Base-by-base conservation (phyloP, 2,329 filamentous ascomycete species). In the Metarhizium rileyi region DNA sequence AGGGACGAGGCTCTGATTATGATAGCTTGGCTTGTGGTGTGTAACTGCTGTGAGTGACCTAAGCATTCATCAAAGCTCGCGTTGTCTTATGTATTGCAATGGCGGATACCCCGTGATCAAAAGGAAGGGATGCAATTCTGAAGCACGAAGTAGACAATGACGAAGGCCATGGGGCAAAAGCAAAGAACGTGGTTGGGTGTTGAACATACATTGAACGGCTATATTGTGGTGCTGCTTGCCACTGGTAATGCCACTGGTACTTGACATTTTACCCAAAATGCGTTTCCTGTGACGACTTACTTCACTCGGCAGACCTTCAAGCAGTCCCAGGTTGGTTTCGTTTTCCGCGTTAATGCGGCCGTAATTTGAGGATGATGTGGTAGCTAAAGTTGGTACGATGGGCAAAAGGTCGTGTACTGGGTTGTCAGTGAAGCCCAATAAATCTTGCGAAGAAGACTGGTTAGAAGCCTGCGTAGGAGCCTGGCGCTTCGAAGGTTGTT, bases 281-380 rank as follows among this genome's bases (percentile, higher is more conserved):
- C 22, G 48, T 30, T 53, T 40, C 22, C 42, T 52, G 47, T 30
- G 44, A 23, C 20, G 47, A 44, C 16, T 30, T 16, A 49, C 20
- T 25, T 61, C 55, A 33, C 58, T 57, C 1, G 61, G 58, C 28
- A 66, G 59, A 26, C 56, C 51, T 16, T 59, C 53, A 28, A 68
- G 53, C 6, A 65, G 52, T 20, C 54, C 52, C n/a, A 67, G 53
- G 51, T 63, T 64, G 27, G 60, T 58, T 53, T 69, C 63, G 46
- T 67, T 61, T 52, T 66, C 66, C 2, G 66, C 63, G 48, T 67
- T 63, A 53, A 66, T 55, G 35, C 64, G 58, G 40, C 63, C 66
- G 50, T 66, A 69, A 46, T 59, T 59, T 41, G 48, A 47, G 7
- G 56, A 50, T 14, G 56, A 61, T 9, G 57, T 53, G 10, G 53